Conservation (phyloP, 768 basidiomycete genomes). For the Phlebiopsis flavidoalba region DNA sequence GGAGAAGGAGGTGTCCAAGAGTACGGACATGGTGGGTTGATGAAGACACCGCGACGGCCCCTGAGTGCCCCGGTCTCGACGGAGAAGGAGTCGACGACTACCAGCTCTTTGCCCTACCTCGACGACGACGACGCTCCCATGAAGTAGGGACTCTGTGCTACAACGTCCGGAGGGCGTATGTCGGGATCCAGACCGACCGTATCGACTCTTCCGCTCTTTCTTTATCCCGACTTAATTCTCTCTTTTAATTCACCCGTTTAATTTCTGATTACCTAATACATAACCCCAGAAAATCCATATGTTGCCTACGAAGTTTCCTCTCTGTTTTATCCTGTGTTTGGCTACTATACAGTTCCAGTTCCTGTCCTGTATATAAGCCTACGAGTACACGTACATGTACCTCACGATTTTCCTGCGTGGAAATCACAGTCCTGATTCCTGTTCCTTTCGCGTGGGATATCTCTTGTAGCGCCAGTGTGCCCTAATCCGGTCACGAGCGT, state of each 20-base stretch:
- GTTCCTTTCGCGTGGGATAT: background rate
- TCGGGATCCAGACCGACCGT: background rate
- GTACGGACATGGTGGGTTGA: too few relatives aligned
- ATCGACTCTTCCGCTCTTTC: background rate
- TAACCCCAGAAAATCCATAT: background rate
- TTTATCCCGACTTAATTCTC: too few relatives aligned
- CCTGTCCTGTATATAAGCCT: background rate
- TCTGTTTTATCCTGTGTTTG: background rate
- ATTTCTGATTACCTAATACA: background rate
- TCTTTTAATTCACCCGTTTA: too few relatives aligned
- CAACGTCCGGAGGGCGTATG: background rate
- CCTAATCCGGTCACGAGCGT: background rate
- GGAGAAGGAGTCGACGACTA: too few relatives aligned
- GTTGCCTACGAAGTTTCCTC: background rate
- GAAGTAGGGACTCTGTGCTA: background rate
- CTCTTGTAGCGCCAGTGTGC: background rate
- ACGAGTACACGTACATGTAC: background rate
- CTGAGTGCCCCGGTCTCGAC: background rate
- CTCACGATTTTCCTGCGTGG: background rate
- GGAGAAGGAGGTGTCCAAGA: too few relatives aligned
- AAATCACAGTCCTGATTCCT: background rate
- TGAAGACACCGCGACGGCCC: background rate
- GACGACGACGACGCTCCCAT: background rate
- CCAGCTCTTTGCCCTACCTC: too few relatives aligned
- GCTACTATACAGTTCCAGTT: background rate